phyloP scores from a whole-genome alignment of 2,329 filamentous ascomycete species.

The Claviceps sp. region DNA sequence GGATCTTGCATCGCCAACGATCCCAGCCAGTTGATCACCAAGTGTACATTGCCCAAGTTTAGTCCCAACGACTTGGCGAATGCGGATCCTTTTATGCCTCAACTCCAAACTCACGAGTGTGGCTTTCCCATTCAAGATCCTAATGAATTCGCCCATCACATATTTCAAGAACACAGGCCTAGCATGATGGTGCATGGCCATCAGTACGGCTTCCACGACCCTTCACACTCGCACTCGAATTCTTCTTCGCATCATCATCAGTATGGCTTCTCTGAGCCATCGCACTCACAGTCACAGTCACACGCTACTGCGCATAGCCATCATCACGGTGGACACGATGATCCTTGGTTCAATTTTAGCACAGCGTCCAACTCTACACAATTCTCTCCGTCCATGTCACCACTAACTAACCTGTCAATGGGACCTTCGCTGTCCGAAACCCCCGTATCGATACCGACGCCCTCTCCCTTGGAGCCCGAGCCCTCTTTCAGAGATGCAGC shows the following conservation, averaged over 20 bases:
- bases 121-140: slow-evolving; percentile 16
- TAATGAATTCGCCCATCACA: slow-evolving; percentile 15
- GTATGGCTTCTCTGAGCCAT: slow-evolving; percentile 1
- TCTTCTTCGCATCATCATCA: slow-evolving; percentile 1
- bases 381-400: slow-evolving; percentile 12
- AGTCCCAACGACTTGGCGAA: slow-evolving; percentile 6
- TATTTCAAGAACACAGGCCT: slow-evolving; percentile 16
- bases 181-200: slow-evolving; percentile 7
- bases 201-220: slow-evolving; percentile 3
- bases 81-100: slow-evolving; percentile 8
- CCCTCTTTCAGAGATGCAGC: neutral
- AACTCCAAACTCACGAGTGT: slow-evolving; percentile 12
- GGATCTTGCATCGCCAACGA: slow-evolving; percentile 17
- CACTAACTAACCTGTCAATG: slow-evolving; percentile 12
- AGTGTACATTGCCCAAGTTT: slow-evolving; percentile 16
- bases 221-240: neutral
- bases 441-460: slow-evolving; percentile 5
- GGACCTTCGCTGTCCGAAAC: slow-evolving; percentile 12
- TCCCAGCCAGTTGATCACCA: slow-evolving; percentile 12
- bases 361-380: slow-evolving; percentile 3
- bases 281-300: neutral
- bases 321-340: neutral
- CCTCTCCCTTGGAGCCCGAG: slow-evolving; percentile 15
- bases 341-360: slow-evolving; percentile 3
- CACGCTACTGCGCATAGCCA: slow-evolving; percentile 1